Percentiles rank a stretch among this genome's conserved stretches.
Evolutionary conservation across 495 filamentous ascomycete species (phyloP).

Genomic region (Daldinia bambusicola): DNA sequence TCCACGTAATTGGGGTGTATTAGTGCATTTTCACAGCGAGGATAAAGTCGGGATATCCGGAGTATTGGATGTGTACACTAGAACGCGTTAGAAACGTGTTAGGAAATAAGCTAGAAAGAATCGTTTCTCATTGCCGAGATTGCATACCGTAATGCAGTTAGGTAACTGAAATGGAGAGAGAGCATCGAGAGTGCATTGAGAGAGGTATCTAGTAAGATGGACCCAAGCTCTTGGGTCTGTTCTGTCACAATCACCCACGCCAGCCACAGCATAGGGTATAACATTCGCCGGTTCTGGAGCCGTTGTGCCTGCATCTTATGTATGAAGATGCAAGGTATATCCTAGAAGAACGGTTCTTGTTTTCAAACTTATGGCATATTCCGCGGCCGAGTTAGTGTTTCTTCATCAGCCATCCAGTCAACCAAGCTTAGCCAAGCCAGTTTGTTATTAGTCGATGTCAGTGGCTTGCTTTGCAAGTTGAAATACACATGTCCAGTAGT

Average conservation of each 20-base stretch:
- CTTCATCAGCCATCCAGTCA: constrained; percentile 10
- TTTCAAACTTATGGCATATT: constrained; percentile 20
- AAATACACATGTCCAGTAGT: background rate
- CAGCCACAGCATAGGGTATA: background rate
- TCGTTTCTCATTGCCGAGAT: constrained; percentile 33
- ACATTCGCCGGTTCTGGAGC: constrained; percentile 7
- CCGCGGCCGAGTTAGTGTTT: constrained; percentile 8
- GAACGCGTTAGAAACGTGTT: constrained; percentile 8
- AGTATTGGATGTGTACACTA: constrained; percentile 2
- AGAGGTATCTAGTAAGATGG: constrained; percentile 32
- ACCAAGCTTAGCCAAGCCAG: constrained; percentile 11
- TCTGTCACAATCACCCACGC: constrained; percentile 5
- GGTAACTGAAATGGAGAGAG: constrained; percentile 23
- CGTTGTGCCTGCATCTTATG: constrained; percentile 11
- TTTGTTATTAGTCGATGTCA: background rate
- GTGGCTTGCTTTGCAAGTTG: constrained; percentile 36
- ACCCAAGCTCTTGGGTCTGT: constrained; percentile 37
- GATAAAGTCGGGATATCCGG: background rate
- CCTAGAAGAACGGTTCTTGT: constrained; percentile 6
- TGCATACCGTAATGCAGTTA: constrained; percentile 35
- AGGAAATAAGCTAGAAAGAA: constrained; percentile 29
- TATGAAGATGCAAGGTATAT: constrained; percentile 27
- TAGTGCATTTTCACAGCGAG: constrained; percentile 13
- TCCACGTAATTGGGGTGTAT: background rate
- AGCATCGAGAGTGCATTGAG: constrained; percentile 8